Evolutionary conservation across 176 grass and related monocot genomes (phyloP), one percentile per base, ranked within the genome.

Genomic region (Triticum urartu): DNA sequence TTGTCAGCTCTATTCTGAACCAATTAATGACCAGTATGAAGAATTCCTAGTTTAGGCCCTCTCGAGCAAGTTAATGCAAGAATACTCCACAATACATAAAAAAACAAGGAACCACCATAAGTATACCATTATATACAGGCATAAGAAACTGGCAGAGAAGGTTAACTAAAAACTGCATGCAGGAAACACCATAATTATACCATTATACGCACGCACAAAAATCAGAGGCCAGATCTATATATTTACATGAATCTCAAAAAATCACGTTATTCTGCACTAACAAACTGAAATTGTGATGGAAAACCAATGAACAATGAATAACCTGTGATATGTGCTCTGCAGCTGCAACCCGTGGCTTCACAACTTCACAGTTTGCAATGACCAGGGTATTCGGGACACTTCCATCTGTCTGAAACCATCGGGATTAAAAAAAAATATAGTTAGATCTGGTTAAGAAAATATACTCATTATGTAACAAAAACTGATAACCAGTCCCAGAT

Each of bases 241-340:
- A 72, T 72, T 20, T 34, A 64, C 25, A 79, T 0, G 0, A 21
- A 39, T 81, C 28, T 63, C 13, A 77, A 84, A 84, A 21, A 24
- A 5, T 33, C 30, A 39, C 12, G 4, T 21, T 45, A 36, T 85
- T 67, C 61, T 91, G 81, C 35, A 54, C 61, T 52, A 4, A 77
- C 75, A 73, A 63, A 38, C 75, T 11, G 11, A 72, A 72, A 72
- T 14, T 58, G 36, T 34, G 58, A 83, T 4, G 5, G 35, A 11
- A 65, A 83, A 25, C 36, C 21, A 88, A 76, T 33, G 43, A 81
- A 77, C 21, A 80, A 2, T 87, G 84, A 77, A 68, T 9, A 84
- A 99, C 97, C 92, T 96, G 88, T 0, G 92, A 96, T 69, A 99
- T 96, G 82, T 99, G 92, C 67, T 99, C 92, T 13, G 90, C 92